Conservation (phyloP, 257 asterid genomes). For the Scutellaria minor region DNA sequence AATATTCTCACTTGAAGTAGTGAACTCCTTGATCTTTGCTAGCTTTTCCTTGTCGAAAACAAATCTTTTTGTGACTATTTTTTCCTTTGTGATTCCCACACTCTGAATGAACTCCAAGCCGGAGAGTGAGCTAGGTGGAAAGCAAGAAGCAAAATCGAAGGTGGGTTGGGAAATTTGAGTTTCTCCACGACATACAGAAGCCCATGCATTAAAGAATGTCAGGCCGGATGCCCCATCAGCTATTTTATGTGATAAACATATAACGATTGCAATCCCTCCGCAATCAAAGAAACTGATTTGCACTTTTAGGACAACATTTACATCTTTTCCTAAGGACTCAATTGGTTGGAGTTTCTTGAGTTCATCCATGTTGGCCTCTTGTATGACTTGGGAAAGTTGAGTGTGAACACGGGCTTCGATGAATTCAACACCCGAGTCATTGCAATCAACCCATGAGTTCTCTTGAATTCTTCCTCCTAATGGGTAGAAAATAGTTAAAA, state of each 20-base stretch:
- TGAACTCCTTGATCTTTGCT: neutral
- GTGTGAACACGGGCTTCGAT: slow-evolving; percentile 24
- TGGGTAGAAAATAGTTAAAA: slow-evolving; percentile 28
- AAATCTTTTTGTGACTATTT: slow-evolving; percentile 21
- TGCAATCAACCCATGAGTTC: slow-evolving; percentile 6
- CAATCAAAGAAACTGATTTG: slow-evolving; percentile 8
- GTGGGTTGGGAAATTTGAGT: neutral
- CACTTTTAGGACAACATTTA: slow-evolving; percentile 10
- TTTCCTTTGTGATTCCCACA: neutral
- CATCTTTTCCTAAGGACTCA: neutral
- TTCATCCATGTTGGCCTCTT: slow-evolving; percentile 20
- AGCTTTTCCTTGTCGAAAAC: slow-evolving; percentile 12
- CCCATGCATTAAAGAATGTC: slow-evolving; percentile 28
- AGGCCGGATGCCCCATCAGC: slow-evolving; percentile 24
- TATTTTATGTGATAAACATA: slow-evolving; percentile 15
- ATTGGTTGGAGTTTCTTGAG: slow-evolving; percentile 16
- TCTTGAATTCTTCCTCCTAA: slow-evolving; percentile 9
- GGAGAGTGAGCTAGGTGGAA: neutral
- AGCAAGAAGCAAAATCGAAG: neutral
- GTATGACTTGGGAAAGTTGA: neutral
- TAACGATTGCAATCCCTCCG: slow-evolving; percentile 11
- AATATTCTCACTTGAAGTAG: neutral
- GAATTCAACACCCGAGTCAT: slow-evolving; percentile 27
- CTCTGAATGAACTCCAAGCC: neutral
- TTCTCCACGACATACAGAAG: neutral